Base-by-base conservation (phyloP, 2,329 filamentous ascomycete genomes). In the Verticillium nonalfalfae region DNA sequence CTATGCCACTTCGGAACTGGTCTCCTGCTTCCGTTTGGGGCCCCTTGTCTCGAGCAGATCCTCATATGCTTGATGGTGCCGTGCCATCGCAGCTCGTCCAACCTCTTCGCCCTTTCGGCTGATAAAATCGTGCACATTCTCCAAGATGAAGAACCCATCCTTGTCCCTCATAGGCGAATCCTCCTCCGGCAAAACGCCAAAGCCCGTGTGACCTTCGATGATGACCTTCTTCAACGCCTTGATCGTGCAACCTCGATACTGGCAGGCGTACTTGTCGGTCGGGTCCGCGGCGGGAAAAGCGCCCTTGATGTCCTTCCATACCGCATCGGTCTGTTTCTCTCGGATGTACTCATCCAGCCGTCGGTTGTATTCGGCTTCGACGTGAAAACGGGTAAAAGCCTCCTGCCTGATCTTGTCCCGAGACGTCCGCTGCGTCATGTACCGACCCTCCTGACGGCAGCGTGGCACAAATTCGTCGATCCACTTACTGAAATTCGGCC, bases 381-480 rank as follows among this genome's bases (percentile, higher is more conserved):
- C 73, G 31, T 72, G 72, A 64, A 90, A 90, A 2, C 64, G 68
- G 0, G 67, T 69, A 34, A 90, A 80, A 0, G 84, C 86, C 58
- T 85, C 79, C 0, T 79, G 67, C 0, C 81, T 79, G 1, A 89
- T 76, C 4, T 76, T 59, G 7, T 80, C 73, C 26, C 86, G 75
- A 1, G 70, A 72, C 1, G 68, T 65, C 0, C 58, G 66, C 36
- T 64, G 67, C 26, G 64, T 58, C 1, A 68, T 57, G 60, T 77
- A 79, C 1, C 72, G 72, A 0, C 74, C 75, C 31, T 77, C 62
- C 1, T 73, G 72, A 1, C 78, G 75, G 62, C 83, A 82, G 2
- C 68, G 68, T 0, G 86, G 85, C n/a, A 89, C 72, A 64, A 85
- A 92, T 5, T 87, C 83, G 1, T 87, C 78, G 4, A 88, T 71